Conservation (phyloP, 108 stramenopile genomes). For the Schizochytrium sp. region DNA sequence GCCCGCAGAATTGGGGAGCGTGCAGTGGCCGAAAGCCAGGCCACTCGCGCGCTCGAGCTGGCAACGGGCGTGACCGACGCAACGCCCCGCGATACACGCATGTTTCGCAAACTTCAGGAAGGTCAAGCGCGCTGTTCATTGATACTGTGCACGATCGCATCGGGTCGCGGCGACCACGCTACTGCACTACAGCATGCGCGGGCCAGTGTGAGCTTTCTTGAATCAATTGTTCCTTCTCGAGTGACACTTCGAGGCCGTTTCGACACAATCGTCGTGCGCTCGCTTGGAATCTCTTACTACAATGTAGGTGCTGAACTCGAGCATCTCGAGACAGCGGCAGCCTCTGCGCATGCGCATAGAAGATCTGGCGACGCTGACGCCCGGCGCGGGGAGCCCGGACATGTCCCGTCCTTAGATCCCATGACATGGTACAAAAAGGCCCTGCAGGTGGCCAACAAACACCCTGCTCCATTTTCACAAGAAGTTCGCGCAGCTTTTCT, state of each 20-base stretch:
- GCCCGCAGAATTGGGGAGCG: background rate
- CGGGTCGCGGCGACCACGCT: background rate
- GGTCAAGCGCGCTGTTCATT: background rate
- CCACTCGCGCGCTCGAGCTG: background rate
- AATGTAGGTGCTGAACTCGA: background rate
- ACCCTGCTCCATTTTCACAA: background rate
- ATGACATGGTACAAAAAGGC: background rate
- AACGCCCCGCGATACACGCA: background rate
- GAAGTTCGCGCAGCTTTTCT: background rate
- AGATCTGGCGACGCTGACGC: background rate
- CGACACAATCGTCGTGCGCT: background rate
- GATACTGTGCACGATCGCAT: background rate
- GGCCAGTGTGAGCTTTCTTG: background rate
- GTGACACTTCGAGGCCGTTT: background rate
- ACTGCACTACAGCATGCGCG: background rate
- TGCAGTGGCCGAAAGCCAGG: background rate
- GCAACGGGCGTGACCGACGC: background rate
- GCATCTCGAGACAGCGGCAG: background rate
- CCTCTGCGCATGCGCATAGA: background rate
- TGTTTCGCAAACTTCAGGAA: background rate
- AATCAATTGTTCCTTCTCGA: background rate
- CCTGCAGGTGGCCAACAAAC: background rate
- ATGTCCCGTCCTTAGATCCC: background rate
- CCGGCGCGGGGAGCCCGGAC: background rate
- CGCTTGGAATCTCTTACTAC: background rate